Evolutionary conservation across 441 rosid species (phyloP), one percentile per base, ranked within the genome.

Genomic region (Capsella rubella): DNA sequence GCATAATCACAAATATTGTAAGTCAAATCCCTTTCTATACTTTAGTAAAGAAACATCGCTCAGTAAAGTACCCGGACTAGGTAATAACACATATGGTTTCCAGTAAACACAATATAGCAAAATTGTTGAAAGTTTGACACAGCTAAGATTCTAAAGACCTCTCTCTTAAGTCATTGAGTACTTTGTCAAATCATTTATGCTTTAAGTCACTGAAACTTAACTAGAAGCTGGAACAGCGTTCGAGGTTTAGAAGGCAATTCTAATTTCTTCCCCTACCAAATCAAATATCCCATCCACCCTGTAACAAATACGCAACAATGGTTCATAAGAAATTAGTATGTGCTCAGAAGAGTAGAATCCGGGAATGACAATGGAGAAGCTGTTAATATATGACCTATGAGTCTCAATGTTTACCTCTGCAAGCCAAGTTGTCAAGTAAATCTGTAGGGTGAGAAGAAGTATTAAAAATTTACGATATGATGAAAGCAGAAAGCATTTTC

Each of bases 341-440:
- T 72, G 51, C 61, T 34, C 11, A 60, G 6, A 52, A 8, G 42
- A 16, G 14, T 9, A 25, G 35, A 46, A 28, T n/a, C 34, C 5
- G 9, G 39, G 34, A 50, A 40, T 32, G 43, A 35, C 18, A 42
- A 42, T 71, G 10, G 34, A 65, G 25, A 35, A 55, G 3, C 18
- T 55, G 43, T 52, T 13, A n/a, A 3, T 9, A 55, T 25, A 80
- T 34, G 80, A 92, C 99, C 97, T 90, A 28, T 78, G 81, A 69
- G 78, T 40, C 71, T 87, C 90, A 43, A 89, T 71, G 74, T 90
- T 90, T 72, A 87, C 89, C 78, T 88, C 96, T 12, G 94, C 90
- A 75, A 84, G 88, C 99, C 97, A 92, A 43, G 96, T 81, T 29
- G 93, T 88, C 68, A 95, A 79, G 83, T 86, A 86, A 15, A 67